Base-by-base conservation (phyloP, 176 grass and related monocot genomes). In the Carex cristatella region DNA sequence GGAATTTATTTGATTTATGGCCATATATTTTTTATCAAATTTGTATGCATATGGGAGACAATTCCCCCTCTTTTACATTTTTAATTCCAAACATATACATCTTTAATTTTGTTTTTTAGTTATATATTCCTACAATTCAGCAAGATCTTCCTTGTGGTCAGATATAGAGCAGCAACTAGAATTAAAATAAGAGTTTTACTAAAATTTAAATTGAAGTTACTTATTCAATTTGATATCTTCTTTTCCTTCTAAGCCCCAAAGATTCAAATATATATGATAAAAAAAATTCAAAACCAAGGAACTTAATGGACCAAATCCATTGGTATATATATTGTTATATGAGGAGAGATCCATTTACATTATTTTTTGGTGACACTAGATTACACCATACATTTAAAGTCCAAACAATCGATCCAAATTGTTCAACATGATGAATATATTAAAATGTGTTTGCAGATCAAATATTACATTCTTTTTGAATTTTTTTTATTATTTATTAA, bases 211-310 rank as follows among this genome's bases (percentile, higher is more conserved):
- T 40, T 27, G 46, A 74, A 49, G 70, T 74, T 53, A 30, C 70
- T 27, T 74, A 53, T 74, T 23, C 70, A 74, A 74, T 74, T 74
- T 74, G 70, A 3, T 74, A 14, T 74, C 70, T 49, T 53, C 44
- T 8, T 42, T 53, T 74, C 3, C 70, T 74, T 51, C 46, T 9
- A 74, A 74, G 35, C 14, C 67, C 18, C 69, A 23, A 49, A 59
- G 57, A 14, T 59, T 18, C 57, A 59, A 14, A 59, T 59, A 68
- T 14, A 68, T 35, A 68, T 35, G 13, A 68, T 69, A 18, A 69
- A 32, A 32, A 68, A 18, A 7, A 69, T 16, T n/a, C 2, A 18
- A 69, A 37, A 35, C 4, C 10, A 69, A 40, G 14, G 57, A 60
- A 60, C 16, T n/a, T 65, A 30, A 65, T 32, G 10, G 28, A 65